Conservation (phyloP, 2,329 filamentous ascomycete genomes). For the Xylaria sp. region DNA sequence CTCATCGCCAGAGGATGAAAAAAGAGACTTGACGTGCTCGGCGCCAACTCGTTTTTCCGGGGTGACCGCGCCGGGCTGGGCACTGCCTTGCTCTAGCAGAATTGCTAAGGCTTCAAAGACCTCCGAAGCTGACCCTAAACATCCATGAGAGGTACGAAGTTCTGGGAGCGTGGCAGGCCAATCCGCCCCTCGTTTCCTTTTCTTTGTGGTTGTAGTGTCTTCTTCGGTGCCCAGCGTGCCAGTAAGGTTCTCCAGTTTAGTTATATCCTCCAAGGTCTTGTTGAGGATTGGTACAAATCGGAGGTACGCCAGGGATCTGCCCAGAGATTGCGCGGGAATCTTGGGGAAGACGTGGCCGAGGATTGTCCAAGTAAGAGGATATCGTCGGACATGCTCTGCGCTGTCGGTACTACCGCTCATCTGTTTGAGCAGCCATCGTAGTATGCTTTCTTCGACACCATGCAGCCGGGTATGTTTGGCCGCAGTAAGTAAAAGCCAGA, state of each 20-base stretch:
- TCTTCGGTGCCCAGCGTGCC: slow-evolving; percentile 38
- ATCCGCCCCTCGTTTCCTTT: slow-evolving; percentile 57
- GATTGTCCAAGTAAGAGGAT: slow-evolving; percentile 70
- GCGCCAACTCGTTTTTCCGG: slow-evolving; percentile 63
- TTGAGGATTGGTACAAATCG: slow-evolving; percentile 75
- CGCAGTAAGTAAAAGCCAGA: slow-evolving; percentile 62
- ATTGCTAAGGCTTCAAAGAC: slow-evolving; percentile 60
- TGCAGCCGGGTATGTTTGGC: slow-evolving; percentile 58
- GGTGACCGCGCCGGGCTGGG: slow-evolving; percentile 45
- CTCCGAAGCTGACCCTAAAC: slow-evolving; percentile 60
- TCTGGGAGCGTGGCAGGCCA: slow-evolving; percentile 54
- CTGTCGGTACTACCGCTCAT: slow-evolving; percentile 62
- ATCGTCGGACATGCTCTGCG: slow-evolving; percentile 65
- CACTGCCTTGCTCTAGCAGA: slow-evolving; percentile 60
- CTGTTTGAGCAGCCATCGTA: slow-evolving; percentile 72
- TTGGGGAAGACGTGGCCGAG: slow-evolving; percentile 69
- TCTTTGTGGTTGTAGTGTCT: slow-evolving; percentile 45
- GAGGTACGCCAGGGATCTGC: slow-evolving; percentile 76
- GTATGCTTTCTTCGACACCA: slow-evolving; percentile 66
- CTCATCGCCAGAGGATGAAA: slow-evolving; percentile 62
- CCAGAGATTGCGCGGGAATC: slow-evolving; percentile 76
- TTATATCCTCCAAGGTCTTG: slow-evolving; percentile 71
- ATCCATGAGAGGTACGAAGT: slow-evolving; percentile 55
- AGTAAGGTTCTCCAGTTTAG: slow-evolving; percentile 41
- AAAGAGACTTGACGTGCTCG: slow-evolving; percentile 68